phyloP scores from a whole-genome alignment of 305 asterid genomes.

The Fraxinus angustifolia region DNA sequence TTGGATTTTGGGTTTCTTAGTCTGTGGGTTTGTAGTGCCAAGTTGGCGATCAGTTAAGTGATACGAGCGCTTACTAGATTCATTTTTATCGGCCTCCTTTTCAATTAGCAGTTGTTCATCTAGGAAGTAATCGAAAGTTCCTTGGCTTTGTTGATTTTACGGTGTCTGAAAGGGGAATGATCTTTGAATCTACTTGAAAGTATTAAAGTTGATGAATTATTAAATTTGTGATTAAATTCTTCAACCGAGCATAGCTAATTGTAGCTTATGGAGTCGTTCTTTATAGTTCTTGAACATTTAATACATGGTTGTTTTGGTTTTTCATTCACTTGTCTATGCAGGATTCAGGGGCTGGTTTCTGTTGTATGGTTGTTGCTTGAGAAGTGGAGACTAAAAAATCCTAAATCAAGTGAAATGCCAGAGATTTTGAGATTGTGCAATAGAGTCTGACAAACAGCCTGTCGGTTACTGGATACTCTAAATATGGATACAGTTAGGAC shows the following conservation, averaged over 20 bases:
- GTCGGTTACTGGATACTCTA: conserved; percentile 69
- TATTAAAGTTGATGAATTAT: background rate
- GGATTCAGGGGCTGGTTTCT: conserved; percentile 28
- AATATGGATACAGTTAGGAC: conserved; percentile 93
- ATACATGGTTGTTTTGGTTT: conserved; percentile 2
- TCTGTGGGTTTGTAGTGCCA: background rate
- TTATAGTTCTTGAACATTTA: background rate
- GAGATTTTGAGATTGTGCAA: conserved; percentile 29
- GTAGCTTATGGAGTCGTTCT: conserved; percentile 6
- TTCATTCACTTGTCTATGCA: conserved; percentile 18
- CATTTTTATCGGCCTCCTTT: background rate
- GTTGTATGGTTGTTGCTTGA: conserved; percentile 33
- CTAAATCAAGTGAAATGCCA: conserved; percentile 27
- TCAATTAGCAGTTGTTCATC: background rate
- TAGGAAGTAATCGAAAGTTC: background rate
- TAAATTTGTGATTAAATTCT: background rate
- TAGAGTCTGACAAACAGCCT: conserved; percentile 62
- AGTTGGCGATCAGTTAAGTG: conserved; percentile 13
- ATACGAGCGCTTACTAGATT: background rate
- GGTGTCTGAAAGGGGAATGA: background rate
- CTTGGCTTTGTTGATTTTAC: background rate
- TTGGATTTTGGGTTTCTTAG: conserved; percentile 9
- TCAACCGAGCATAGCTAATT: background rate
- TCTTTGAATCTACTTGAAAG: background rate
- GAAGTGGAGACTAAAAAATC: conserved; percentile 24